These are phyloP conservation scores for Xylaria intraflava DNA, from an alignment of 495 filamentous ascomycete species.

Conservation along the genomic window DNA sequence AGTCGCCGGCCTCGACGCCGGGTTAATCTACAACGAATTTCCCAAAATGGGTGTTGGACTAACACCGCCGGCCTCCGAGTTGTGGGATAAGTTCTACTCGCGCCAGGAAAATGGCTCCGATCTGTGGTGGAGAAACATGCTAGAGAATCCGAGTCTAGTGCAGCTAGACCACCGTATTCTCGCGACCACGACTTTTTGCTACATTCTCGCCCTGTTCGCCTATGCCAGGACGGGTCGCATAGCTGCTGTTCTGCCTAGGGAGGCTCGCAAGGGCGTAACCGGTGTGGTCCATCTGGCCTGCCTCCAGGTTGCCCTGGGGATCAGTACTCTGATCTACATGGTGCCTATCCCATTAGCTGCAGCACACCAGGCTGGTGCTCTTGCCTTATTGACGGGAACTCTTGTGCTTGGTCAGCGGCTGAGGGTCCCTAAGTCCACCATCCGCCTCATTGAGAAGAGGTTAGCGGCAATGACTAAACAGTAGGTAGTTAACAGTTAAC, in stretches of 20 bases:
- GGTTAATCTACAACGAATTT: conserved; percentile 97
- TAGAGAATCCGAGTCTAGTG: conserved; percentile 91
- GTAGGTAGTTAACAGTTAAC: no score
- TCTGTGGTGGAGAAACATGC: conserved; percentile 90
- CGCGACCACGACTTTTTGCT: conserved; percentile 80
- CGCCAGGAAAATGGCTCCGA: conserved; percentile 68
- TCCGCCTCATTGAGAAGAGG: conserved; percentile 38
- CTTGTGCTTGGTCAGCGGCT: conserved; percentile 63
- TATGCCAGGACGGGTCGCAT: conserved; percentile 65
- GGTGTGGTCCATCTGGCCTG: conserved; percentile 78
- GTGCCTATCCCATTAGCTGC: conserved; percentile 85
- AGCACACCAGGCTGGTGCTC: conserved; percentile 83
- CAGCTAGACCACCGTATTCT: conserved; percentile 94
- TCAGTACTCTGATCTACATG: conserved; percentile 85
- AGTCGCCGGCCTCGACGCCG: conserved; percentile 91
- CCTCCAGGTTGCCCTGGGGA: conserved; percentile 77
- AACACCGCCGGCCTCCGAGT: conserved; percentile 71
- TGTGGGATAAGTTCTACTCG: conserved; percentile 80
- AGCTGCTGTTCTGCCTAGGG: conserved; percentile 54
- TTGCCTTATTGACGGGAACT: conserved; percentile 77
- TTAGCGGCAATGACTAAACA: conserved; percentile 1
- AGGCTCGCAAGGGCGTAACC: conserved; percentile 62
- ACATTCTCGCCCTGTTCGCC: conserved; percentile 66
- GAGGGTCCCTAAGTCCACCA: conserved; percentile 42
- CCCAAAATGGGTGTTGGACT: conserved; percentile 86